Evolutionary conservation across 78 protist genomes (phyloP).

Genomic region (Dictyostelium intermedium): DNA sequence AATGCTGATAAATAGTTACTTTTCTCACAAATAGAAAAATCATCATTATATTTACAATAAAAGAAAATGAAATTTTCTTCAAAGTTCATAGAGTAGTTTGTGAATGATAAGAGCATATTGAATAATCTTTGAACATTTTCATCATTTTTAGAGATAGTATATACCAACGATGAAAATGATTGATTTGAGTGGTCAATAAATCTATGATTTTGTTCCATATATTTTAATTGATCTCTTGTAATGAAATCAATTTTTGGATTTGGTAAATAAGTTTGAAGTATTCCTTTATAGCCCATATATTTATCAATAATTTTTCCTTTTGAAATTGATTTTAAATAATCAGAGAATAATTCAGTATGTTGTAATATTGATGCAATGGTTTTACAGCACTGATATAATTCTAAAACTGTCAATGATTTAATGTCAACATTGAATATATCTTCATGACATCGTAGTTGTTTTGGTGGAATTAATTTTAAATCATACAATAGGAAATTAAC

Average conservation of each 20-base stretch:
- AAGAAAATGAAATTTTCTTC: background rate
- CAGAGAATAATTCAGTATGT: background rate
- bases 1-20: no score
- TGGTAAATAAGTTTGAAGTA: background rate
- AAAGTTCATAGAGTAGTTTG: background rate
- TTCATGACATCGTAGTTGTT: background rate
- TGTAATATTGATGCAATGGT: background rate
- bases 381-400: background rate
- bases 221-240: no score
- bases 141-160: background rate
- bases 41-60: no score
- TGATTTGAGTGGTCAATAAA: background rate
- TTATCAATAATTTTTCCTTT: background rate
- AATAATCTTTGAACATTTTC: background rate
- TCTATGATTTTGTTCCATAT: no score
- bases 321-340: background rate
- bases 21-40: no score
- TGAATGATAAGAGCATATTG: background rate
- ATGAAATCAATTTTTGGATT: background rate
- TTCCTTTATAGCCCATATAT: background rate
- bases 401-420: background rate
- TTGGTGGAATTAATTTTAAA: background rate
- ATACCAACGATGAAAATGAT: background rate
- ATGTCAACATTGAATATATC: background rate
- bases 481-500: background rate